phyloP scores from a whole-genome alignment of 805 yeast genomes.

The Candida xiaguanensis region DNA sequence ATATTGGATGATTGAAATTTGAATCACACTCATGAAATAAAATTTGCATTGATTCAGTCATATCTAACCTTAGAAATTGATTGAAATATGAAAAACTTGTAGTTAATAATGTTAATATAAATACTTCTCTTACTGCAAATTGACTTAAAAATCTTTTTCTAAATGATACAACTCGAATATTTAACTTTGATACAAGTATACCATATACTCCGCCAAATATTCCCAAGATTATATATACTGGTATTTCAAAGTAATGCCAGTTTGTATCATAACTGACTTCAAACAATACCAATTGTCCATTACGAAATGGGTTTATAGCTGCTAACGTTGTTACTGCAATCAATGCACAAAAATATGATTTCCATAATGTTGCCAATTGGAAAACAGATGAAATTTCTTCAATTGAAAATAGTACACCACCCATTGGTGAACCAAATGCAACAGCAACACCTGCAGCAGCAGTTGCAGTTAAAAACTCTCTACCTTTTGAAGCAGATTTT shows the following conservation, averaged over 20 bases:
- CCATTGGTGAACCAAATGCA: constrained; percentile 84
- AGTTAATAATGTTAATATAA: constrained; percentile 62
- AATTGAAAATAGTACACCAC: constrained; percentile 88
- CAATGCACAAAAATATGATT: constrained; percentile 85
- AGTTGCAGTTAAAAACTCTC: constrained; percentile 78
- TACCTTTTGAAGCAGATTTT: constrained; percentile 41
- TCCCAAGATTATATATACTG: constrained; percentile 76
- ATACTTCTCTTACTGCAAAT: constrained; percentile 68
- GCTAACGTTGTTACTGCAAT: constrained; percentile 82
- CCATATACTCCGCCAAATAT: constrained; percentile 92
- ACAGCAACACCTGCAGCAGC: constrained; percentile 82
- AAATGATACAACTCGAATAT: constrained; percentile 71
- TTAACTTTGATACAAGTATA: constrained; percentile 66
- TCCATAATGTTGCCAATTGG: constrained; percentile 80
- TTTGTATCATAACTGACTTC: constrained; percentile 82
- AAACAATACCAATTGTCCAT: constrained; percentile 91
- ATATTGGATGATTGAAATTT: constrained; percentile 39
- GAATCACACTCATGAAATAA: constrained; percentile 78
- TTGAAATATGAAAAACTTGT: constrained; percentile 80
- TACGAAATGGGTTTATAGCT: constrained; percentile 83
- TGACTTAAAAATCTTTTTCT: constrained; percentile 63
- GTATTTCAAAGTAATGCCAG: constrained; percentile 86
- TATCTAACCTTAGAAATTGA: constrained; percentile 75
- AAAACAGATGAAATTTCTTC: constrained; percentile 84
- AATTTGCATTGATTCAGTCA: constrained; percentile 93